A percentile compares a stretch with the other conserved stretches of the same genome.
These are phyloP conservation scores for Glutinoglossum americanum DNA, from an alignment of 495 filamentous ascomycete species.

Conservation along the genomic window DNA sequence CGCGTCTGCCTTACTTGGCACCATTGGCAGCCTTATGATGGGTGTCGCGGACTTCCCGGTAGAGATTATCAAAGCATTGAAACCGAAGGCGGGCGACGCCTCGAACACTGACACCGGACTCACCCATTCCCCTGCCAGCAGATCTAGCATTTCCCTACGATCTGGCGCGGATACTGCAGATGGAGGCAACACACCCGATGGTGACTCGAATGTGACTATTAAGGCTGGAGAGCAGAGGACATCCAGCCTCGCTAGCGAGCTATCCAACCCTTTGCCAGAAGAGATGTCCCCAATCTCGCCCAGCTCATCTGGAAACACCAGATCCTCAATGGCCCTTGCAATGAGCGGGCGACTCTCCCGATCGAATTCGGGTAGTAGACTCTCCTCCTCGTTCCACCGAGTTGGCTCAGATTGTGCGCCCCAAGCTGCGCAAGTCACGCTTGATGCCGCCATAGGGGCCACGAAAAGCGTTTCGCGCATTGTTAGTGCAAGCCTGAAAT, in stretches of 20 bases:
- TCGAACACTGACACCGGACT: neutral
- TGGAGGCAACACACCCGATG: neutral
- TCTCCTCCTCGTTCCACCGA: neutral
- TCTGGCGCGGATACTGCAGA: neutral
- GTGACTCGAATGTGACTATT: neutral
- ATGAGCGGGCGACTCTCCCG: neutral
- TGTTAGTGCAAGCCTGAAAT: conserved; percentile 47
- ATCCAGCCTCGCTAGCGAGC: neutral
- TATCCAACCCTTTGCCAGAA: neutral
- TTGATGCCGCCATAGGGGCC: conserved; percentile 23
- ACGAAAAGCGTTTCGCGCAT: conserved; percentile 45
- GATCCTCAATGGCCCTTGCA: neutral
- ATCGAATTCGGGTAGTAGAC: neutral
- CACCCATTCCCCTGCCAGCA: neutral
- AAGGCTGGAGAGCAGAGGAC: neutral
- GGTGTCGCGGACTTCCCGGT: conserved; percentile 65
- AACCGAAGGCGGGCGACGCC: neutral
- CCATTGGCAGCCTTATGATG: conserved; percentile 52
- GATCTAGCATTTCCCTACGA: neutral
- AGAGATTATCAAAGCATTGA: conserved; percentile 27
- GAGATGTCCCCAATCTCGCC: neutral
- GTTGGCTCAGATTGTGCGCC: neutral
- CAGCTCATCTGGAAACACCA: neutral
- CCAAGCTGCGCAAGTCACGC: neutral
- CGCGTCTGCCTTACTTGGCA: conserved; percentile 52